phyloP scores from a whole-genome alignment of 345 rosid genomes.

The Lenwebbia sp. region DNA sequence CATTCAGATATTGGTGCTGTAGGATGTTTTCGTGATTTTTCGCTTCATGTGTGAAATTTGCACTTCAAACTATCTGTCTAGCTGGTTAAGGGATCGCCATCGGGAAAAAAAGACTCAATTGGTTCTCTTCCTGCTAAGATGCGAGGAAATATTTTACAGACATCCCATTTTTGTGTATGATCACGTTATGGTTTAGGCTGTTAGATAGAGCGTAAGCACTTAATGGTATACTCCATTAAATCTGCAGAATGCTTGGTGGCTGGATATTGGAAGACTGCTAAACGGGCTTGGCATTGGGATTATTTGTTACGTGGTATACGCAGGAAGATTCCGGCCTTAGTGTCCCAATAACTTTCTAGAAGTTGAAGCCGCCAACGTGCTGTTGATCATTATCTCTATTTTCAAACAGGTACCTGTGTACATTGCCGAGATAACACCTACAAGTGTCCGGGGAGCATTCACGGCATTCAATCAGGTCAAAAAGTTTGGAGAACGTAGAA shows the following conservation, averaged over 20 bases:
- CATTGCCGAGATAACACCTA: slow-evolving; percentile 12
- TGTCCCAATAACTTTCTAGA: neutral
- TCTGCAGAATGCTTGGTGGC: slow-evolving; percentile 17
- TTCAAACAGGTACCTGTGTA: slow-evolving; percentile 7
- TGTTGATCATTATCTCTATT: neutral
- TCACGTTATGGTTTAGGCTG: neutral
- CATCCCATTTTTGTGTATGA: neutral
- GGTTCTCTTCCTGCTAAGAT: neutral
- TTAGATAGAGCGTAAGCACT: neutral
- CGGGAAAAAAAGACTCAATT: neutral
- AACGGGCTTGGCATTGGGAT: slow-evolving; percentile 24
- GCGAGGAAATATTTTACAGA: rapidly evolving
- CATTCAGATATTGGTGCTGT: neutral
- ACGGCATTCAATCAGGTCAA: slow-evolving; percentile 8
- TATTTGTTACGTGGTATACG: slow-evolving; percentile 21
- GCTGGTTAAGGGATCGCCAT: neutral
- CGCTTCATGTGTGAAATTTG: neutral
- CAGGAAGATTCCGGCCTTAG: neutral
- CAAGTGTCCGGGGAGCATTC: slow-evolving; percentile 5
- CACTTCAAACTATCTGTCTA: neutral
- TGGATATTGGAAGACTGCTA: slow-evolving; percentile 23
- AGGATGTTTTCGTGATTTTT: neutral
- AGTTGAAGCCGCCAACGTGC: neutral
- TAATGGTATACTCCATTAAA: neutral
- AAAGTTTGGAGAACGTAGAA: neutral